Evolutionary conservation across 768 basidiomycete species (phyloP), one percentile per base, ranked within the genome.

Genomic region (Kwoniella sp.): DNA sequence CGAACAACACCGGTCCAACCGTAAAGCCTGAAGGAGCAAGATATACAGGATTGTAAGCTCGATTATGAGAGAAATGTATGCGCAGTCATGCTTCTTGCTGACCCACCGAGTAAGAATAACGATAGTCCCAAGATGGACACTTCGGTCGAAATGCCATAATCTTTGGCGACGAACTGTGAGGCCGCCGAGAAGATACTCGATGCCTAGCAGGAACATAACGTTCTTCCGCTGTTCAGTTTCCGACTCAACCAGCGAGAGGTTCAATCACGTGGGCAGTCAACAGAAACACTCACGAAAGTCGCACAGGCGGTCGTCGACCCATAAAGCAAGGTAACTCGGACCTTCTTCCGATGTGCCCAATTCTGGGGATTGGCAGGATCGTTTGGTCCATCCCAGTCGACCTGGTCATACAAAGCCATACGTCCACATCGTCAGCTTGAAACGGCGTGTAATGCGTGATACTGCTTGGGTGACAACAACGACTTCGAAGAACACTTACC

Each of bases 271-370:
- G 25, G n/a, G n/a, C n/a, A n/a, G 55, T 11, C 34, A 59, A 57
- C n/a, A 63, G 55, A 5, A 37, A 48, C 30, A 22, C 70, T 67
- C 22, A 80, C 78, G 54, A 81, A 81, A 0, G 80, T 79, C 20
- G 78, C 72, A 45, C 70, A 75, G 77, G 79, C 77, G 9, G 81
- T 81, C 1, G 73, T 77, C 25, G 66, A n/a, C 0, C 81, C 81
- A 52, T 73, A 72, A 1, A 81, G 58, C 51, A 76, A 51, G 1
- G 74, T 75, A 8, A 73, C 63, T 20, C 52, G 5, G 23, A 72
- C 53, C 66, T 77, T 81, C 25, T 66, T 69, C 4, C 48, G 15
- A 48, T 61, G 60, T 11, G 69, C 13, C 73, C 74, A 79, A 63
- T 82, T 81, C 51, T 76, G 74, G 1, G 79, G 77, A 59, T 81